Evolutionary conservation across 371 early-diverging fungal species (phyloP).

Genomic region (Syncephalastrum sp.): DNA sequence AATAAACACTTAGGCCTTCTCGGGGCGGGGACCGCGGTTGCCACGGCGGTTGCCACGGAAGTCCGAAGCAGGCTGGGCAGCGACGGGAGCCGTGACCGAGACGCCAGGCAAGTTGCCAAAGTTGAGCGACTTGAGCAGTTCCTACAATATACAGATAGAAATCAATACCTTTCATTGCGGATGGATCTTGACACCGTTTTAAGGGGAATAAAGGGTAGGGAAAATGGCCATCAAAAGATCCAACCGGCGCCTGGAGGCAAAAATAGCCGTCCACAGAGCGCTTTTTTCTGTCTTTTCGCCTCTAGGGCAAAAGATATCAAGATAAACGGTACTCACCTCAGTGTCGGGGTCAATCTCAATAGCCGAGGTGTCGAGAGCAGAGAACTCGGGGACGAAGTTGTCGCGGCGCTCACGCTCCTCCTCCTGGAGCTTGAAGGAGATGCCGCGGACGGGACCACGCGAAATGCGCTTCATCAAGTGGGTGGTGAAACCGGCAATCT

Average conservation of each 20-base stretch:
- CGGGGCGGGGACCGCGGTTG: constrained; percentile 20
- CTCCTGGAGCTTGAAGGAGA: constrained; percentile 99
- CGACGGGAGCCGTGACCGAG: constrained; percentile 43
- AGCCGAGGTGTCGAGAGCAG: constrained; percentile 90
- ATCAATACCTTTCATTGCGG: constrained; percentile 9
- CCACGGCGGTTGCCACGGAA: constrained; percentile 20
- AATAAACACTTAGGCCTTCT: constrained; percentile 17
- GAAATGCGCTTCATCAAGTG: constrained; percentile 99
- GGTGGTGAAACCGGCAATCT: constrained; percentile 99
- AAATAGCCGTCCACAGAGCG: too few species aligned
- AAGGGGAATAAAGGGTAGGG: constrained; percentile 12
- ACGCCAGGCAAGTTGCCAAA: constrained; percentile 79
- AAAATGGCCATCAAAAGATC: constrained; percentile 40
- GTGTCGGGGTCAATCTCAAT: constrained; percentile 97
- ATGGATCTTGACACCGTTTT: constrained; percentile 35
- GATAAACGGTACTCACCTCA: constrained; percentile 29
- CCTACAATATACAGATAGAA: constrained; percentile 43
- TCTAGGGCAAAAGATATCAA: constrained; percentile 2
- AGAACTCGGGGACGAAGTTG: constrained; percentile 98
- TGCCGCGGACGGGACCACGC: constrained; percentile 98
- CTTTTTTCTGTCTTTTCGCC: not conserved
- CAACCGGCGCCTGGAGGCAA: constrained; percentile 18
- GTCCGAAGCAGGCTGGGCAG: constrained; percentile 20
- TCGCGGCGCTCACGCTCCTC: constrained; percentile 99
- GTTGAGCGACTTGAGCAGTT: constrained; percentile 92